A percentile compares a stretch with the other conserved stretches of the same genome.
These are phyloP conservation scores for Cutaneotrichosporon dermatis DNA, from an alignment of 1,284 basidiomycete genomes.

Conservation along the genomic window DNA sequence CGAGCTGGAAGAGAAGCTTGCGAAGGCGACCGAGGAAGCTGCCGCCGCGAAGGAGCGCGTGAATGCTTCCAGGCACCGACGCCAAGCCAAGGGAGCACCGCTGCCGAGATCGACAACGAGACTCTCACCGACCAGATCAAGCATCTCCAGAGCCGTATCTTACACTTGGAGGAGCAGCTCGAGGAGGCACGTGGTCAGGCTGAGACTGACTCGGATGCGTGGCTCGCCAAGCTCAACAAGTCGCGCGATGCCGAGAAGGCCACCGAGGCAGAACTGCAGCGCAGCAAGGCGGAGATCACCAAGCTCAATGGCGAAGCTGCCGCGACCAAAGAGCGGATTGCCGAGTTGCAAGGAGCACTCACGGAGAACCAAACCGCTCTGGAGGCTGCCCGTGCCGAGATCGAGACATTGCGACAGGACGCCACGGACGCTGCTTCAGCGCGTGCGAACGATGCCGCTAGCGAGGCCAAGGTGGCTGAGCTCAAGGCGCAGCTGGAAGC, in stretches of 20 bases:
- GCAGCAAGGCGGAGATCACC: slow-evolving; percentile 59
- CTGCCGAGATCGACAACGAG: slow-evolving; percentile 89
- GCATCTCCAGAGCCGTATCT: slow-evolving; percentile 74
- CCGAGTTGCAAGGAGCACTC: slow-evolving; percentile 82
- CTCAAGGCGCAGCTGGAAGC: slow-evolving; percentile 19
- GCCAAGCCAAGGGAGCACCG: slow-evolving; percentile 51
- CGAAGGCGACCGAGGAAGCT: slow-evolving; percentile 14
- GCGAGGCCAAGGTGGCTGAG: slow-evolving; percentile 31
- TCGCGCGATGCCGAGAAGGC: slow-evolving; percentile 71
- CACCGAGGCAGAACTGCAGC: slow-evolving; percentile 63
- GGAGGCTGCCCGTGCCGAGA: slow-evolving; percentile 86
- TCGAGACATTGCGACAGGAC: slow-evolving; percentile 75
- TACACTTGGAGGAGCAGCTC: slow-evolving; percentile 73
- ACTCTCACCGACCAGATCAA: slow-evolving; percentile 78
- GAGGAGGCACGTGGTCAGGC: slow-evolving; percentile 68
- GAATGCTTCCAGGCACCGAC: slow-evolving; percentile 7
- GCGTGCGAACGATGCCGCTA: slow-evolving; percentile 5
- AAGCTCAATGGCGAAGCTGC: slow-evolving; percentile 63
- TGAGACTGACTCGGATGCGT: slow-evolving; percentile 67
- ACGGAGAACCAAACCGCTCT: slow-evolving; percentile 81
- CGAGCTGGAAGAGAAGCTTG: slow-evolving; percentile 56
- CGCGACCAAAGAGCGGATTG: slow-evolving; percentile 60
- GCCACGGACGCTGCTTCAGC: slow-evolving; percentile 58
- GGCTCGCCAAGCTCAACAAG: slow-evolving; percentile 63
- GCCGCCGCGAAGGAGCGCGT: slow-evolving; percentile 2